Conservation (phyloP, 2,329 filamentous ascomycete species). For the Fusarium sterilihyphosum region DNA sequence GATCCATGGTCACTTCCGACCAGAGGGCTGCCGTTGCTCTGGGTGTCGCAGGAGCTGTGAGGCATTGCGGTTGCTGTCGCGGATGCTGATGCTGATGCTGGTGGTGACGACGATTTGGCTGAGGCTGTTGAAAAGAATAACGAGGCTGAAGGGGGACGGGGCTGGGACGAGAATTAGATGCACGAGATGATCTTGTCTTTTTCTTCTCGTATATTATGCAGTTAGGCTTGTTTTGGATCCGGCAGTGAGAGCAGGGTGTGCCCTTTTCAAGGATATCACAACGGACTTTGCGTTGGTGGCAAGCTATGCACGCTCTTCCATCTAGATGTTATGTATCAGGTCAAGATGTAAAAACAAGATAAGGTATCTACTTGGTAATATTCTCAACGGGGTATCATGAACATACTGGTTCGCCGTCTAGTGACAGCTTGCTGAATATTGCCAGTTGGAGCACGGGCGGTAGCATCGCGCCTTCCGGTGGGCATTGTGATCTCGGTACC, state of each 20-base stretch:
- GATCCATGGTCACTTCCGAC: constrained; percentile 12
- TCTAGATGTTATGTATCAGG: constrained; percentile 33
- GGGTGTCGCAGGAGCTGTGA: constrained; percentile 40
- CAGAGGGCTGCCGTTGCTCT: constrained; percentile 14
- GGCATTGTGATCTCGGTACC: constrained; percentile 12
- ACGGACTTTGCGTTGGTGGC: constrained; percentile 61
- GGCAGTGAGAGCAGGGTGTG: constrained; percentile 60
- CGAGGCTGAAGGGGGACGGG: constrained; percentile 58
- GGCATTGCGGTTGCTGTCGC: constrained; percentile 42
- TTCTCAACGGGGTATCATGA: not conserved
- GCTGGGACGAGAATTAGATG: constrained; percentile 35
- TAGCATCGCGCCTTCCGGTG: not conserved
- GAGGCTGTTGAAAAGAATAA: constrained; percentile 44
- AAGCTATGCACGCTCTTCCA: constrained; percentile 57
- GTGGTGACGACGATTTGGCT: not conserved
- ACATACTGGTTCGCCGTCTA: constrained; percentile 29
- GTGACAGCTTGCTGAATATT: not conserved
- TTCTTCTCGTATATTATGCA: constrained; percentile 62
- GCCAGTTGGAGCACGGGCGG: not conserved
- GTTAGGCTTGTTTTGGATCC: constrained; percentile 51
- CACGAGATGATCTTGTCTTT: constrained; percentile 49
- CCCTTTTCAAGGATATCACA: constrained; percentile 60
- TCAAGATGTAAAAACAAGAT: not conserved
- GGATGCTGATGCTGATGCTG: not conserved
- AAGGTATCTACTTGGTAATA: too few relatives aligned